phyloP scores from a whole-genome alignment of 192 early-diverging fungal genomes.

The Coemansia guatemalensis region DNA sequence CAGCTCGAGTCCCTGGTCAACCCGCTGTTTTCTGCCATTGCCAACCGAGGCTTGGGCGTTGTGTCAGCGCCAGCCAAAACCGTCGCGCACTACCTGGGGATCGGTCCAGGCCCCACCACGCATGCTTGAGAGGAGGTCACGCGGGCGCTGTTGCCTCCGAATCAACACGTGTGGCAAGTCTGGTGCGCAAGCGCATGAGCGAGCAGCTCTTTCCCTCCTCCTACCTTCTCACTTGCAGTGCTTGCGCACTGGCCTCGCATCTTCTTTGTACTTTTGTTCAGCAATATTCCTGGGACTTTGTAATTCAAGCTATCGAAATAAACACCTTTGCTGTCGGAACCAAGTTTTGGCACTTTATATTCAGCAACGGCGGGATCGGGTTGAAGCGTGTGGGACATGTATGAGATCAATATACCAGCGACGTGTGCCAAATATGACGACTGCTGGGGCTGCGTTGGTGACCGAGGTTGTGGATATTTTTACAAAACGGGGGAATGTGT shows the following conservation, averaged over 20 bases:
- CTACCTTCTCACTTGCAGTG: not conserved
- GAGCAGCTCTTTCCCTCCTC: not conserved
- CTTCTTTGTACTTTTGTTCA: not conserved
- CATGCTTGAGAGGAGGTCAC: not conserved
- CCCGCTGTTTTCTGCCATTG: constrained; percentile 32
- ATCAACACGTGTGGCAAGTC: not conserved
- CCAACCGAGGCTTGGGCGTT: constrained; percentile 22
- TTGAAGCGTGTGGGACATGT: not conserved
- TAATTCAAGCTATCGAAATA: not conserved
- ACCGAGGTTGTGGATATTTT: constrained; percentile 43
- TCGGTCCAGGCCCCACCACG: constrained; percentile 22
- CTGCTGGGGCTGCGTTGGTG: constrained; percentile 34
- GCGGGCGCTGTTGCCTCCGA: not conserved
- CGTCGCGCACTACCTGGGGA: constrained; percentile 23
- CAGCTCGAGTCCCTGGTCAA: constrained; percentile 34
- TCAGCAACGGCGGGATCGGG: not conserved
- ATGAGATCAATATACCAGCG: not conserved
- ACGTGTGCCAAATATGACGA: constrained; percentile 17
- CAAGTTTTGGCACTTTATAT: constrained; percentile 2
- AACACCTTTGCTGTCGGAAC: not conserved
- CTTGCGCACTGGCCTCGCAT: too few species aligned
- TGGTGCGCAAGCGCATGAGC: not conserved
- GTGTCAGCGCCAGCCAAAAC: constrained; percentile 20
- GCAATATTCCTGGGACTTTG: not conserved
- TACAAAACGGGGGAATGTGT: constrained; percentile 29